Conservation (phyloP, 345 rosid species). For the Salix caprea region DNA sequence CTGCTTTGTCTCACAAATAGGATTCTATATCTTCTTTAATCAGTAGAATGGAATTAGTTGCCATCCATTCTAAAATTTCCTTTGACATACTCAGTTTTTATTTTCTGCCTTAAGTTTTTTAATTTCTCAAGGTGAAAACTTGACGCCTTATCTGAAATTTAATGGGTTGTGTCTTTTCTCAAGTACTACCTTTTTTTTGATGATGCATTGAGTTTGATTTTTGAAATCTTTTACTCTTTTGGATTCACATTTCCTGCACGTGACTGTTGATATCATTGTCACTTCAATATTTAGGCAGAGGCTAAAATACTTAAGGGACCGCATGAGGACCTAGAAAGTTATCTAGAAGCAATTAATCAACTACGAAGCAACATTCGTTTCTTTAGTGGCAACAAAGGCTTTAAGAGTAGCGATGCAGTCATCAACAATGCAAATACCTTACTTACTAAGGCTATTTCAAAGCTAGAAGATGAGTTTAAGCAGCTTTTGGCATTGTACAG, state of each 20-base stretch:
- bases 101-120: not conserved
- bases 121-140: not conserved
- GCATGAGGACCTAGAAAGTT: constrained; percentile 88
- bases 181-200: not conserved
- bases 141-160: not conserved
- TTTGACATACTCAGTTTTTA: not conserved
- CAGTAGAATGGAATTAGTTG: not conserved
- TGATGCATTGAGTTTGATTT: not conserved
- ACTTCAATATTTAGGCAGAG: constrained; percentile 68
- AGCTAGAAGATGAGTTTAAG: constrained; percentile 92
- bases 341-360: constrained; percentile 82
- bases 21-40: not conserved
- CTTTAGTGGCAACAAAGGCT: constrained; percentile 64
- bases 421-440: constrained; percentile 64
- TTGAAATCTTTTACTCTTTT: not conserved
- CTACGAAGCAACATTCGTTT: constrained; percentile 67
- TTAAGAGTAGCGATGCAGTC: constrained; percentile 65
- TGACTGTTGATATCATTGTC: constrained; percentile 16
- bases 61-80: not conserved
- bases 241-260: not conserved
- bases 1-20: not conserved
- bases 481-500: constrained; percentile 76
- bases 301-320: constrained; percentile 89
- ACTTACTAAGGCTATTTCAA: constrained; percentile 85
- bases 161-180: not conserved